A percentile compares a stretch with the other conserved stretches of the same genome.
Evolutionary conservation across 2,329 filamentous ascomycete genomes (phyloP).

Genomic region (Chaetomium sp.): DNA sequence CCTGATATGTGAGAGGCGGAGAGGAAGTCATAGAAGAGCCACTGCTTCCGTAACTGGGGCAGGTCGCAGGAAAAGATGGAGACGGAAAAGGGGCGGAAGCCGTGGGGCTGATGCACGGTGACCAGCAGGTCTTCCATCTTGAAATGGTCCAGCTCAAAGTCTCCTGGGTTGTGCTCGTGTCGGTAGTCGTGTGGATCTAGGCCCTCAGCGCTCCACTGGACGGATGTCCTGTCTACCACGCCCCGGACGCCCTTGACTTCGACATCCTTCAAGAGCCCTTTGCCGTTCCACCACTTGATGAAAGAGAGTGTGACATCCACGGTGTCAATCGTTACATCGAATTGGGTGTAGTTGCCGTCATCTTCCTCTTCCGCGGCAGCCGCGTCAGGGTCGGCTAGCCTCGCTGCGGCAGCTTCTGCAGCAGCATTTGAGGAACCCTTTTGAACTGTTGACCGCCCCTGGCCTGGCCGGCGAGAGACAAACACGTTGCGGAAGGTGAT

Average conservation of each 20-base stretch:
- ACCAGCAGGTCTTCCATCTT: slow-evolving; percentile 90
- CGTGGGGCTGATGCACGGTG: slow-evolving; percentile 81
- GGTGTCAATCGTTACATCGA: slow-evolving; percentile 88
- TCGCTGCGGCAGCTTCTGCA: slow-evolving; percentile 76
- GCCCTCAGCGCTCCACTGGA: slow-evolving; percentile 62
- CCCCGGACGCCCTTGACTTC: slow-evolving; percentile 91
- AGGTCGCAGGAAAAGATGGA: slow-evolving; percentile 96
- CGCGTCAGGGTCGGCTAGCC: slow-evolving; percentile 44
- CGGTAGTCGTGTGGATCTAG: slow-evolving; percentile 81
- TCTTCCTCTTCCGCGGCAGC: slow-evolving; percentile 47
- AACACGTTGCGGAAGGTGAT: slow-evolving; percentile 97
- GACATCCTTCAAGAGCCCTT: slow-evolving; percentile 82
- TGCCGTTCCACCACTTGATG: slow-evolving; percentile 98
- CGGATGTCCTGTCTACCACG: slow-evolving; percentile 81
- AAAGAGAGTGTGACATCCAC: slow-evolving; percentile 97
- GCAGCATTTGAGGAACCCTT: slow-evolving; percentile 85
- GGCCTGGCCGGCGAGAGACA: slow-evolving; percentile 82
- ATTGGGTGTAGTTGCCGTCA: slow-evolving; percentile 96
- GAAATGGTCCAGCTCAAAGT: slow-evolving; percentile 96
- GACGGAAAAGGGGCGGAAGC: slow-evolving; percentile 89
- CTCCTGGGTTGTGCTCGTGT: slow-evolving; percentile 80
- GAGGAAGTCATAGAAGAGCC: slow-evolving; percentile 95
- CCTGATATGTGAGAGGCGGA: slow-evolving; percentile 95
- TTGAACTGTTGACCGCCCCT: slow-evolving; percentile 72
- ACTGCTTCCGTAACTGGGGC: slow-evolving; percentile 87